phyloP scores from a whole-genome alignment of 805 yeast species.

The Ogataea polymorpha region DNA sequence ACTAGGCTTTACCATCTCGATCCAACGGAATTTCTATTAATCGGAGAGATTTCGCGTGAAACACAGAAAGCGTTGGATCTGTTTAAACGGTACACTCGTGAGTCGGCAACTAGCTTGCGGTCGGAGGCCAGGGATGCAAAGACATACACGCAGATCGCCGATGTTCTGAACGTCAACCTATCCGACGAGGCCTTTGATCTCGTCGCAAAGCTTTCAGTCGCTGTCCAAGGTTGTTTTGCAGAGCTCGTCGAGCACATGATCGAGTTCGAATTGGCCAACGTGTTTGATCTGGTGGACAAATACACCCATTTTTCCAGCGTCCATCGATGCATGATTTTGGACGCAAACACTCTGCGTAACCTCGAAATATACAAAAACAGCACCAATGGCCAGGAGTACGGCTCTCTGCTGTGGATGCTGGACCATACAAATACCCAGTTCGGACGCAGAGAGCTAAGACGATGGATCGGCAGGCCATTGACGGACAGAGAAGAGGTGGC shows the following conservation, averaged over 20 bases:
- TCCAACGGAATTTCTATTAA: conserved; percentile 69
- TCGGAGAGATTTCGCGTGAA: conserved; percentile 38
- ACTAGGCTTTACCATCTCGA: conserved; percentile 70
- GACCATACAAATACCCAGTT: conserved; percentile 77
- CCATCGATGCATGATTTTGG: conserved; percentile 51
- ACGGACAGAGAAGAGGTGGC: conserved; percentile 50
- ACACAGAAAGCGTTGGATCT: conserved; percentile 27
- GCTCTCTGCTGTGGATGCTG: conserved; percentile 75
- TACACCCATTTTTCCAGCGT: conserved; percentile 48
- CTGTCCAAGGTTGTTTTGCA: conserved; percentile 32
- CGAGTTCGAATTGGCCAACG: conserved; percentile 59
- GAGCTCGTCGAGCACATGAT: conserved; percentile 52
- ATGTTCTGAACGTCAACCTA: conserved; percentile 8
- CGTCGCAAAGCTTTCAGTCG: conserved; percentile 13
- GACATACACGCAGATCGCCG: conserved; percentile 11
- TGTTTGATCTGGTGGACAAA: conserved; percentile 52
- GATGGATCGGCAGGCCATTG: conserved; percentile 79
- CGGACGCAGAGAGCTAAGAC: conserved; percentile 63
- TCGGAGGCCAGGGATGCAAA: conserved; percentile 2
- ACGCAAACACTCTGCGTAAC: conserved; percentile 63
- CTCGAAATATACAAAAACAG: conserved; percentile 72
- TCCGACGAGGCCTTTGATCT: conserved; percentile 13
- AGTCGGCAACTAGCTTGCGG: conserved; percentile 9
- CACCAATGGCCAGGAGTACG: conserved; percentile 53
- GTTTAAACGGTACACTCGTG: conserved; percentile 12